Conservation (phyloP, 176 grass and related monocot species). For the Ensete ventricosum region DNA sequence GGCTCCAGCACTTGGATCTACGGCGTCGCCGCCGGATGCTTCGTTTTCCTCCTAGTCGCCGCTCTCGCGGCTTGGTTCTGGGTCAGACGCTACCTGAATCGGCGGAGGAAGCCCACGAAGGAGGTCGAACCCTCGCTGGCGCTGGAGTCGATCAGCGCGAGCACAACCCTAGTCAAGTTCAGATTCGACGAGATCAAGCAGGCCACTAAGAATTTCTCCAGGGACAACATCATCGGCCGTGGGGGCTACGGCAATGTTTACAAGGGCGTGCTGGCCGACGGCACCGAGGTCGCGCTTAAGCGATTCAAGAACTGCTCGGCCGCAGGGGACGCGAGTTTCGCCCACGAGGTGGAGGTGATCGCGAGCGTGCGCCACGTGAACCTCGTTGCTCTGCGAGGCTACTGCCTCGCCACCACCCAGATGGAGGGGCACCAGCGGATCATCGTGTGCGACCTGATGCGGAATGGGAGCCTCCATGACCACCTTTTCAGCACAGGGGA, state of each 20-base stretch:
- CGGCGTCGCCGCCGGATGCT: constrained; percentile 32
- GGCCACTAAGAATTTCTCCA: constrained; percentile 34
- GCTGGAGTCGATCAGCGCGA: constrained; percentile 73
- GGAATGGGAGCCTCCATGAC: constrained; percentile 86
- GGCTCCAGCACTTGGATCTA: constrained; percentile 34
- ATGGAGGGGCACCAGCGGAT: constrained; percentile 85
- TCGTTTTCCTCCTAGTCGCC: constrained; percentile 24
- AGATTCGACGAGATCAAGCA: constrained; percentile 71
- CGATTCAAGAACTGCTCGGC: constrained; percentile 93
- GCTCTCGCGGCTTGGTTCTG: constrained; percentile 23
- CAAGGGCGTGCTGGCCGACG: constrained; percentile 49
- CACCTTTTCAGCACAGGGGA: constrained; percentile 48
- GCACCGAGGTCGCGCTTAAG: constrained; percentile 57
- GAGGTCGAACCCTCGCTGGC: constrained; percentile 28
- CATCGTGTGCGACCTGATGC: constrained; percentile 82
- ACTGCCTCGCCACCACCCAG: constrained; percentile 70
- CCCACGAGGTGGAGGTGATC: constrained; percentile 93
- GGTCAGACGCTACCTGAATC: constrained; percentile 4
- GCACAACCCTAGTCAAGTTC: constrained; percentile 78
- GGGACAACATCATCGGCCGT: constrained; percentile 57
- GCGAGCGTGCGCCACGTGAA: constrained; percentile 90
- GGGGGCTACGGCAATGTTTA: constrained; percentile 90
- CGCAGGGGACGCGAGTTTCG: constrained; percentile 51
- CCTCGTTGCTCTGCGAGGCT: constrained; percentile 57
- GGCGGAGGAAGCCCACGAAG: constrained; percentile 5